Conservation (phyloP, 2,329 filamentous ascomycete species). For the Cercospora berteroae region DNA sequence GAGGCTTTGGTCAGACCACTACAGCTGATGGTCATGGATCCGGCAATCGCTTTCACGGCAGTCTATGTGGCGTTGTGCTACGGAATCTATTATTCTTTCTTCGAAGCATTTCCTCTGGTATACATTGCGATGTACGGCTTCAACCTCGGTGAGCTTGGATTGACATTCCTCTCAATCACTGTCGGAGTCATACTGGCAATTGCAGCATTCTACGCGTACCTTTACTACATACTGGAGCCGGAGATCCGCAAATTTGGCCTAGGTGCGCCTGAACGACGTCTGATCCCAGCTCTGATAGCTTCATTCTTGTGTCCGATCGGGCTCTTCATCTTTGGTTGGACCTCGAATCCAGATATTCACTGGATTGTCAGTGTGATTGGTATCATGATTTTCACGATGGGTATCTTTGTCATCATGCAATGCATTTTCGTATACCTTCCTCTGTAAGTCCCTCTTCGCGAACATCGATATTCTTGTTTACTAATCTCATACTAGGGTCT, state of each 20-base stretch:
- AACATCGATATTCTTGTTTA: neutral
- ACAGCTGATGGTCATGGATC: conserved; percentile 37
- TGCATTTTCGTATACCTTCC: conserved; percentile 45
- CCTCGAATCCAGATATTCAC: conserved; percentile 32
- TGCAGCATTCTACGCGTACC: conserved; percentile 28
- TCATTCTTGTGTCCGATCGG: conserved; percentile 32
- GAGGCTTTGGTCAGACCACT: conserved; percentile 54
- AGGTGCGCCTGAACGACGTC: conserved; percentile 29
- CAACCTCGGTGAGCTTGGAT: conserved; percentile 37
- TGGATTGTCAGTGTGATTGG: conserved; percentile 45
- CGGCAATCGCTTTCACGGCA: conserved; percentile 36
- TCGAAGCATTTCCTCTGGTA: conserved; percentile 43
- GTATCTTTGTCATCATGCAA: conserved; percentile 45
- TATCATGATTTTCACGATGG: conserved; percentile 42
- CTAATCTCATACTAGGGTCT: conserved; percentile 26
- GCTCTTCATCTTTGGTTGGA: conserved; percentile 39
- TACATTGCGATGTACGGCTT: conserved; percentile 44
- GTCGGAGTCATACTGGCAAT: conserved; percentile 33
- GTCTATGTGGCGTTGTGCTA: conserved; percentile 38
- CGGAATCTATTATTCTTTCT: conserved; percentile 39
- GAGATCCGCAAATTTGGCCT: conserved; percentile 26
- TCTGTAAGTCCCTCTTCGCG: conserved; percentile 20
- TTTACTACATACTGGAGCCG: conserved; percentile 32
- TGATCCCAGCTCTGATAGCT: conserved; percentile 32
- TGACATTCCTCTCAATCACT: conserved; percentile 38